Evolutionary conservation across 768 basidiomycete species (phyloP).

Genomic region (Russula emetica): DNA sequence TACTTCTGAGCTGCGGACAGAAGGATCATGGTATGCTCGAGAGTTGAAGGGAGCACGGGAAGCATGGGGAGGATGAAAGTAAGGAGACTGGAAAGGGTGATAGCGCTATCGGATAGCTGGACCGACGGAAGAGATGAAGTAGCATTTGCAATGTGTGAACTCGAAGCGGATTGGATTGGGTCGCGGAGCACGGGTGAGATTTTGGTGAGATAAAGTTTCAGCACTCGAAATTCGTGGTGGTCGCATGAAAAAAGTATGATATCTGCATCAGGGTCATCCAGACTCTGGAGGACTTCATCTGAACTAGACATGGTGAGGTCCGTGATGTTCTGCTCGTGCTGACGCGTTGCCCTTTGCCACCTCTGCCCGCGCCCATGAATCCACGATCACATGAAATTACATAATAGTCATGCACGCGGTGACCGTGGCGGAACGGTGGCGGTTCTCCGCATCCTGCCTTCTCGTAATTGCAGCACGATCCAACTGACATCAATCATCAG

Average conservation of each 20-base stretch:
- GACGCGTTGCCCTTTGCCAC: no score
- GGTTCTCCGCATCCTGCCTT: not conserved
- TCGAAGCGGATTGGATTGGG: not conserved
- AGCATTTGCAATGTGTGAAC: not conserved
- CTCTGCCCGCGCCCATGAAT: no score
- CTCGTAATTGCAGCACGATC: not conserved
- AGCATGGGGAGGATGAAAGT: slow-evolving; percentile 10
- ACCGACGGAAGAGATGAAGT: not conserved
- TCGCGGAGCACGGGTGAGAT: slow-evolving; percentile 40
- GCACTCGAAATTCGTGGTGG: slow-evolving; percentile 42
- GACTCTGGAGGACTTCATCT: not conserved
- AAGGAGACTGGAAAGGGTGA: slow-evolving; percentile 2
- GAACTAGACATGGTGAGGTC: no score
- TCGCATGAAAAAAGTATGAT: slow-evolving; percentile 43
- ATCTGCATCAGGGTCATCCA: slow-evolving; percentile 38
- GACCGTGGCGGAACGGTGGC: not conserved
- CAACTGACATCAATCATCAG: not conserved
- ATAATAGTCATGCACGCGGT: not conserved
- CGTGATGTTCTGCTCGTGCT: no score
- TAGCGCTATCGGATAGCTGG: not conserved
- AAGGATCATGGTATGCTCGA: slow-evolving; percentile 3
- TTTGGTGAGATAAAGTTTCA: slow-evolving; percentile 41
- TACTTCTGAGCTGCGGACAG: slow-evolving; percentile 14
- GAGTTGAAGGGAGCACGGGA: not conserved
- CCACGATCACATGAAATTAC: not conserved